Evolutionary conservation across 257 asterid species (phyloP).

Genomic region (Solanum gandarillasii): DNA sequence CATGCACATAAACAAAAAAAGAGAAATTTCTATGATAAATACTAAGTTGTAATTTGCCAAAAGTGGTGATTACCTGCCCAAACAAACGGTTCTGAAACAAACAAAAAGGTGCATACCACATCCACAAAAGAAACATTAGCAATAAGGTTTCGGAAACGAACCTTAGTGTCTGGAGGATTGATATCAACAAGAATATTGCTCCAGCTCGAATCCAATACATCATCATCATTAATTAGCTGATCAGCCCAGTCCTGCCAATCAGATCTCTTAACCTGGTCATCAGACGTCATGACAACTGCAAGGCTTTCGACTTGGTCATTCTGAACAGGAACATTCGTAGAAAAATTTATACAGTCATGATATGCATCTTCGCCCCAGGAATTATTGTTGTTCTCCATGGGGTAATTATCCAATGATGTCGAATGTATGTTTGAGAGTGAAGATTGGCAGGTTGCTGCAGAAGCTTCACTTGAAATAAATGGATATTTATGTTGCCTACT

Average conservation of each 20-base stretch:
- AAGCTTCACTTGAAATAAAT: constrained; percentile 24
- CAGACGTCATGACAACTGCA: constrained; percentile 21
- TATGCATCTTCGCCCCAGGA: constrained; percentile 30
- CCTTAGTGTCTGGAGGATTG: constrained; percentile 57
- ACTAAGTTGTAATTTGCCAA: not conserved
- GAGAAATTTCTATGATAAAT: not conserved
- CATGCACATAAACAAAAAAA: not conserved
- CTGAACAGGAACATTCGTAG: constrained; percentile 14
- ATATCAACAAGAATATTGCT: constrained; percentile 53
- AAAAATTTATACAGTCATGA: constrained; percentile 30
- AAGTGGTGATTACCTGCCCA: not conserved
- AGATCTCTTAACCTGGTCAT: constrained; percentile 27
- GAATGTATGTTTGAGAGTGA: constrained; percentile 19
- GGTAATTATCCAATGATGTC: constrained; percentile 13
- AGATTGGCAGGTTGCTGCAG: constrained; percentile 13
- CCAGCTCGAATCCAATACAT: constrained; percentile 45
- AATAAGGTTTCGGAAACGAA: constrained; percentile 15
- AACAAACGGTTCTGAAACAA: not conserved
- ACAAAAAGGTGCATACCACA: not conserved
- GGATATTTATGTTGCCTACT: constrained; percentile 16
- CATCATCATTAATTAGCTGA: constrained; percentile 49
- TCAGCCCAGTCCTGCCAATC: constrained; percentile 75
- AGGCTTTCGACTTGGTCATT: constrained; percentile 32
- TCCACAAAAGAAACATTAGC: not conserved
- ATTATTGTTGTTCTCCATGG: constrained; percentile 9